A percentile compares a stretch with the other conserved stretches of the same genome.
Evolutionary conservation across 768 basidiomycete genomes (phyloP).

Genomic region (Phylloporus scabripes): DNA sequence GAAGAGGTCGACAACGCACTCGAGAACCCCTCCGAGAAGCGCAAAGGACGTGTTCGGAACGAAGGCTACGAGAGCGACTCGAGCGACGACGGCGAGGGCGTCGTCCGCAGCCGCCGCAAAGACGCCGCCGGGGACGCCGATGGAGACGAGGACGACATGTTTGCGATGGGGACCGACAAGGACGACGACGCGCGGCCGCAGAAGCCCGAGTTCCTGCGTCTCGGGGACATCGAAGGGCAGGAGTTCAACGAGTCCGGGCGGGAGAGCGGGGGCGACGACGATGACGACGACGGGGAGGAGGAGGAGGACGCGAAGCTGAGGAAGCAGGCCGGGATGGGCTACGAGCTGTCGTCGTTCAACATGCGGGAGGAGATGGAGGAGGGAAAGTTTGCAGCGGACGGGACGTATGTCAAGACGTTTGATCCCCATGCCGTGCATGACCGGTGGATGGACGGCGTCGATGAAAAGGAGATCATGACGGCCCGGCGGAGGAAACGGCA

Average conservation of each 20-base stretch:
- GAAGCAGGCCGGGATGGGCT: conserved; percentile 89
- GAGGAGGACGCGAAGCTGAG: conserved; percentile 74
- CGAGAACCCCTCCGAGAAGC: conserved; percentile 55
- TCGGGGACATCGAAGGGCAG: conserved; percentile 97
- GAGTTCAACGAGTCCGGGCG: conserved; percentile 52
- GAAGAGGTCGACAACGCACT: conserved; percentile 74
- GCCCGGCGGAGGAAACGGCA: conserved; percentile 72
- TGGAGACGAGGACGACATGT: conserved; percentile 77
- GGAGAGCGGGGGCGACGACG: conserved; percentile 40
- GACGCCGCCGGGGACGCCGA: conserved; percentile 47
- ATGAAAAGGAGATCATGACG: conserved; percentile 78
- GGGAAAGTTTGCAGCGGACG: conserved; percentile 94
- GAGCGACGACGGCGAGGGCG: conserved; percentile 91
- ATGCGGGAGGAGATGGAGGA: conserved; percentile 99
- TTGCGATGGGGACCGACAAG: conserved; percentile 57
- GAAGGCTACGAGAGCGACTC: conserved; percentile 95
- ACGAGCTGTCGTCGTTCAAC: conserved; percentile 91
- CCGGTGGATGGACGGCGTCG: conserved; percentile 90
- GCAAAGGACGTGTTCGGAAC: conserved; percentile 71
- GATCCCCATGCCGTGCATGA: conserved; percentile 93
- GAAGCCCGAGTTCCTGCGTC: conserved; percentile 68
- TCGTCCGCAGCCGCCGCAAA: conserved; percentile 74
- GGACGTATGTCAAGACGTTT: conserved; percentile 76
- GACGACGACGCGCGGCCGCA: conserved; percentile 41
- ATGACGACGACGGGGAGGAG: conserved; percentile 46